Evolutionary conservation across 176 grass and related monocot species (phyloP), one percentile per base, ranked within the genome.

Genomic region (Metroxylon sagu): DNA sequence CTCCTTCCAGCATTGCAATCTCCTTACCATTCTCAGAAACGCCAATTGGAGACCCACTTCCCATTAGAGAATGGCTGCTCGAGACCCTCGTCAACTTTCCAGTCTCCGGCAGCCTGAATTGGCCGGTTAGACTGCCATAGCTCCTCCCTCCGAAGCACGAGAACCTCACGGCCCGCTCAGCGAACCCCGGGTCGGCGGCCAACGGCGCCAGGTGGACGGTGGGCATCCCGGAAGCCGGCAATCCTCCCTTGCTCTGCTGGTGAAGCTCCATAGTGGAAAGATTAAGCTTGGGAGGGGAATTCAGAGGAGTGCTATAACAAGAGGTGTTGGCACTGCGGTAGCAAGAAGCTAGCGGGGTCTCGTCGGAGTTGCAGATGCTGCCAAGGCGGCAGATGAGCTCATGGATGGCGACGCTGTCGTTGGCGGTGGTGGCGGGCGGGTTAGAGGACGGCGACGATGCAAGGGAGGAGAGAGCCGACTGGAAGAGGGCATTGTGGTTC

Each of bases 311-410:
- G 77, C 74, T 84, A 65, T 81, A 89, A 58, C 77, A 78, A 59
- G 80, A 89, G 63, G 79, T 75, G 74, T 68, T 71, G 25, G 71
- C 65, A 56, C 73, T 77, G 53, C 43, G 58, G 62, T 15, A n/a
- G 10, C 18, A 50, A 14, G 29, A 63, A 4, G 49, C 43, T 43
- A 50, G 27, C 4, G 59, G 55, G 50, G 54, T 54, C 18, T 73
- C 70, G 19, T 25, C 59, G 59, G 59, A 62, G 70, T 59, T 68
- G 73, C 80, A 89, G 73, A 89, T 89, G 85, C 76, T 71, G 39
- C 74, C 85, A 48, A 89, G 69, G 18, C 80, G 77, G 26, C 77
- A 74, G 48, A 89, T 84, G 52, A 89, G 77, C 70, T 89, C 85
- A 19, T 73, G 69, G 56, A 89, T 66, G 64, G 61, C 64, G 23